Conservation (phyloP, 139 green algal genomes). For the Parachlorella kessleri region DNA sequence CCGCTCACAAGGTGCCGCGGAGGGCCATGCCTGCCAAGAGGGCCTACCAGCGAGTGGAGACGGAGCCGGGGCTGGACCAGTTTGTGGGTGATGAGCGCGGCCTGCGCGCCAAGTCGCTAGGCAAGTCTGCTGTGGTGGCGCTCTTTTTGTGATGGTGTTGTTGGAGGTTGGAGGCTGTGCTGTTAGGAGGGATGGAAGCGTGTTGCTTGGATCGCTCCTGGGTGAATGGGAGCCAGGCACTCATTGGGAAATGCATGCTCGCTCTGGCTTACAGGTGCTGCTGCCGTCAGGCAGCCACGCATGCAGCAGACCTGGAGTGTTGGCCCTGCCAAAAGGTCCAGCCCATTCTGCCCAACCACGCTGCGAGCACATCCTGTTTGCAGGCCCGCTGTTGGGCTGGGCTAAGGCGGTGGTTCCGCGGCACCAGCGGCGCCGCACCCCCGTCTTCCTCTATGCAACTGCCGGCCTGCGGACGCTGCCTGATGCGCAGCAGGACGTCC, state of each 20-base stretch:
- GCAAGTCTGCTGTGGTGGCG: not conserved
- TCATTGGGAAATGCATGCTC: no score
- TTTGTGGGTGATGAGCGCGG: slow-evolving; percentile 45
- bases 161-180: not conserved
- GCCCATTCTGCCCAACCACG: no score
- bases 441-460: slow-evolving; percentile 80
- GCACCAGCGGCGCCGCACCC: slow-evolving; percentile 33
- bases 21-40: slow-evolving; percentile 31
- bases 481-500: slow-evolving; percentile 11
- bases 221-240: no score
- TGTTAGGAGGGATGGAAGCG: no score
- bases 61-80: slow-evolving; percentile 78
- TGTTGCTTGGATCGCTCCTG: no score
- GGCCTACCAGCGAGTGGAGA: slow-evolving; percentile 88
- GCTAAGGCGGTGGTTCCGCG: slow-evolving; percentile 72
- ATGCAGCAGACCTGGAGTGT: no score
- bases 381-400: slow-evolving; percentile 84
- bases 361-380: no score
- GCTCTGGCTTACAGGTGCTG: no score
- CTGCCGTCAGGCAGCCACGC: no score
- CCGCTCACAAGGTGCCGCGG: slow-evolving; percentile 26
- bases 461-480: slow-evolving; percentile 73
- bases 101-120: slow-evolving; percentile 10
- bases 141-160: not conserved
- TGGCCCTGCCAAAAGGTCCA: no score